Evolutionary conservation across 768 basidiomycete genomes (phyloP).

Genomic region (Russula sp.): DNA sequence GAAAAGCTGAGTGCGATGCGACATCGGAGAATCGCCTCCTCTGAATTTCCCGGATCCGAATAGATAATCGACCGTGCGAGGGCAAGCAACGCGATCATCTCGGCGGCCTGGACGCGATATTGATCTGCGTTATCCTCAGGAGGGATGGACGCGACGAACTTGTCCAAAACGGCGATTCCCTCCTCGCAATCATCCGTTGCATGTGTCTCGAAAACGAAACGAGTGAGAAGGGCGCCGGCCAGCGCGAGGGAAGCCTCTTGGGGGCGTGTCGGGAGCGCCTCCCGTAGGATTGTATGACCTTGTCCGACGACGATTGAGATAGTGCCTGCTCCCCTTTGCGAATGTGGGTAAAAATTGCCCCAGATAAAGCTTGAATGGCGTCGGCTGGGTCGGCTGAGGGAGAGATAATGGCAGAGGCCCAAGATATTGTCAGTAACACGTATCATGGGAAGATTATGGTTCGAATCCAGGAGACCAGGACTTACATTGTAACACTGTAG

Average conservation of each 20-base stretch:
- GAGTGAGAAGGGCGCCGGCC: conserved; percentile 1
- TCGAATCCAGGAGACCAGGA: not conserved
- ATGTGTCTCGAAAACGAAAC: not conserved
- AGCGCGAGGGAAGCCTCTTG: not conserved
- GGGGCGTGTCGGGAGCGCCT: not conserved
- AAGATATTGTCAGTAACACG: not conserved
- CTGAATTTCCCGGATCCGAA: not conserved
- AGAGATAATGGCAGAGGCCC: not conserved
- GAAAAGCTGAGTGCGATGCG: not conserved
- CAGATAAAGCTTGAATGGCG: not conserved
- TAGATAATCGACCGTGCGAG: not conserved
- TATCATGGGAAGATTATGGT: not conserved
- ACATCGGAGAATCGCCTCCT: conserved; percentile 3
- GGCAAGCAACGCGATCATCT: not conserved
- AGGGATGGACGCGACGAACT: not conserved
- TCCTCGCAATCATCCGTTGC: conserved; percentile 16
- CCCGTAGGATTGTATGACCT: conserved; percentile 9
- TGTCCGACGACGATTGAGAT: not conserved
- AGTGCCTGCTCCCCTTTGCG: not conserved
- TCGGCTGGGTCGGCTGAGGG: not conserved
- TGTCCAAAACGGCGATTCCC: not conserved
- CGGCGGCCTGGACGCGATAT: not conserved
- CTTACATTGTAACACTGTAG: not conserved
- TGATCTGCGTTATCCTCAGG: not conserved
- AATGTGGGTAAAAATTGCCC: not conserved